These are phyloP conservation scores for Ceratorhiza oryzae-sativae DNA, from an alignment of 1,284 basidiomycete genomes.

Conservation along the genomic window DNA sequence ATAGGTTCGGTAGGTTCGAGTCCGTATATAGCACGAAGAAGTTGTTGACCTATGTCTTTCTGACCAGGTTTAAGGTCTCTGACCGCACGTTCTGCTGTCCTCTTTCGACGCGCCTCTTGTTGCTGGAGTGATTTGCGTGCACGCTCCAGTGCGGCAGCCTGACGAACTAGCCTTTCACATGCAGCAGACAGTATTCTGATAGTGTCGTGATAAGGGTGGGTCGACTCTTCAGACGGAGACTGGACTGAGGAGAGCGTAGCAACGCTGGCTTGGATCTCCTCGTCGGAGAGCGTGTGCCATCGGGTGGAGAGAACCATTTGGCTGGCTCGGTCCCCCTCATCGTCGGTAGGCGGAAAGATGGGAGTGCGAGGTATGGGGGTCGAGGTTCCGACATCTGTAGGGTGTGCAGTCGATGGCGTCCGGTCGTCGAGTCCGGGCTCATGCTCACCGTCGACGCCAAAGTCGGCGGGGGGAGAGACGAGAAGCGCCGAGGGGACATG, in stretches of 20 bases:
- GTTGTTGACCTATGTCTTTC: constrained; percentile 65
- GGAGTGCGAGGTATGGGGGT: constrained; percentile 30
- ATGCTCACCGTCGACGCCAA: constrained; percentile 46
- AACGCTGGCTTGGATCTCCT: constrained; percentile 68
- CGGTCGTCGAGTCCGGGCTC: constrained; percentile 51
- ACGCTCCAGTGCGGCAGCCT: constrained; percentile 30
- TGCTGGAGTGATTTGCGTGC: constrained; percentile 57
- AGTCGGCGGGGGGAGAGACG: background rate
- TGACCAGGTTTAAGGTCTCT: constrained; percentile 66
- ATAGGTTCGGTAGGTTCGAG: constrained; percentile 34
- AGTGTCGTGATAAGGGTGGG: constrained; percentile 69
- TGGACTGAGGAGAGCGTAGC: constrained; percentile 48
- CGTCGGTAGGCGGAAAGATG: constrained; percentile 20
- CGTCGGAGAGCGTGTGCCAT: constrained; percentile 54
- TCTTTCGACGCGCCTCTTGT: constrained; percentile 63
- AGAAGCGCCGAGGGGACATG: constrained; percentile 4
- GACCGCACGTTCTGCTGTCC: constrained; percentile 67
- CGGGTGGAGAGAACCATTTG: constrained; percentile 40
- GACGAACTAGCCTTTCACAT: constrained; percentile 50
- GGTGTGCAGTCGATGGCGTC: constrained; percentile 25
- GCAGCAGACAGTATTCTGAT: constrained; percentile 74
- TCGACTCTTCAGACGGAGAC: constrained; percentile 53
- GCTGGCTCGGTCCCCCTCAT: constrained; percentile 21
- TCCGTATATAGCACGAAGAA: constrained; percentile 65
- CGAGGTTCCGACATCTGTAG: constrained; percentile 19